Percentiles rank a stretch among this genome's conserved stretches.
These are phyloP conservation scores for Gonapodya sp. DNA, from an alignment of 192 early-diverging fungal species.

Conservation along the genomic window DNA sequence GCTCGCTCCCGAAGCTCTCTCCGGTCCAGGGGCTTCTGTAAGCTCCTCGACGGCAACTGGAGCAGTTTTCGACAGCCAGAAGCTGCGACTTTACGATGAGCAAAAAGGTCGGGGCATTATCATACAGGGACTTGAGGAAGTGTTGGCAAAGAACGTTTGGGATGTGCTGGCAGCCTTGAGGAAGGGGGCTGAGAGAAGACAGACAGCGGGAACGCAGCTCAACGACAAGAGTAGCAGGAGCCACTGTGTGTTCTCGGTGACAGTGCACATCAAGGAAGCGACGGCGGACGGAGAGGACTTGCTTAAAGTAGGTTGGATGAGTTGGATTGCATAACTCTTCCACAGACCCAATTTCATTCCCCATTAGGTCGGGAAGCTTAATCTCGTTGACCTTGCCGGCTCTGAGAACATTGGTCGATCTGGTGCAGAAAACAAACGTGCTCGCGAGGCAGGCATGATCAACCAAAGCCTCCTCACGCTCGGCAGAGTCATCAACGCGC, in stretches of 20 bases:
- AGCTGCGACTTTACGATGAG: slow-evolving; percentile 66
- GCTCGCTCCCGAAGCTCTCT: slow-evolving; percentile 43
- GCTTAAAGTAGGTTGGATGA: slow-evolving; percentile 37
- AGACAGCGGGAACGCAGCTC: slow-evolving; percentile 74
- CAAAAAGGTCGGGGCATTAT: slow-evolving; percentile 56
- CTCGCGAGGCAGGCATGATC: slow-evolving; percentile 82
- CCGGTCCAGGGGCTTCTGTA: slow-evolving; percentile 14
- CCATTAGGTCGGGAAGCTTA: slow-evolving; percentile 86
- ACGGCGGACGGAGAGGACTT: slow-evolving; percentile 73
- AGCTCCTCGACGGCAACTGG: not conserved
- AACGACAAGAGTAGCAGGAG: slow-evolving; percentile 82
- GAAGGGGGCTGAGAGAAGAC: slow-evolving; percentile 60
- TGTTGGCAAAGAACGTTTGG: slow-evolving; percentile 55
- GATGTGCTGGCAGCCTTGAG: slow-evolving; percentile 69
- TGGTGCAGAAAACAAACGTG: slow-evolving; percentile 71
- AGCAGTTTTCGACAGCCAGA: slow-evolving; percentile 14
- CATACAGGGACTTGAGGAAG: slow-evolving; percentile 74
- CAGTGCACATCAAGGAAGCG: slow-evolving; percentile 77
- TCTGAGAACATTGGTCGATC: slow-evolving; percentile 87
- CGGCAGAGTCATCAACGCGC: slow-evolving; percentile 59
- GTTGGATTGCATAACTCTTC: not conserved
- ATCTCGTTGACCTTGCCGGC: slow-evolving; percentile 92
- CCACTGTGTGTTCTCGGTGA: slow-evolving; percentile 87
- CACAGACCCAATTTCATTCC: not conserved
- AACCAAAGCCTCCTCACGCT: slow-evolving; percentile 70